Evolutionary conservation across 352 stramenopile genomes (phyloP).

Genomic region (Blastocystis sp.): DNA sequence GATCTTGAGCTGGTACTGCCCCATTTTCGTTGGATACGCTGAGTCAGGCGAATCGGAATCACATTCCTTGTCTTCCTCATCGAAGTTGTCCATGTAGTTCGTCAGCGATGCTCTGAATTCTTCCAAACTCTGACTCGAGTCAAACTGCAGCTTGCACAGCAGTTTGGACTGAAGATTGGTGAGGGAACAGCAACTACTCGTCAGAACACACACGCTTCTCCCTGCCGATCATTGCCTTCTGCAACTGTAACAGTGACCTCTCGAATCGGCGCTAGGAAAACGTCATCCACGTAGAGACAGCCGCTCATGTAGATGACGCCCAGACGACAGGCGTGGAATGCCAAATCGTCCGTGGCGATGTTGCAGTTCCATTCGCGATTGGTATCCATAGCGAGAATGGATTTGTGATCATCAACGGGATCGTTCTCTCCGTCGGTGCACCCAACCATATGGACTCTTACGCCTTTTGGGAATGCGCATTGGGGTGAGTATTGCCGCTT

Average conservation of each 20-base stretch:
- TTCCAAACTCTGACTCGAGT: not conserved
- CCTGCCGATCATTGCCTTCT: not conserved
- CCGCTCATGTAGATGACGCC: slow-evolving; percentile 54
- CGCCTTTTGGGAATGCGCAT: too few species aligned
- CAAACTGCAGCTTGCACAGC: slow-evolving; percentile 9
- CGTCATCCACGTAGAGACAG: slow-evolving; percentile 12
- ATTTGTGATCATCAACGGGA: not conserved
- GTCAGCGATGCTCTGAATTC: not conserved
- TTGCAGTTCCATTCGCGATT: slow-evolving; percentile 42
- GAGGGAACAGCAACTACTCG: not conserved
- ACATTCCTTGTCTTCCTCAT: not conserved
- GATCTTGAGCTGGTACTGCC: slow-evolving; percentile 34
- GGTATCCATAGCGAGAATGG: slow-evolving; percentile 32
- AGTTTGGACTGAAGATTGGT: not conserved
- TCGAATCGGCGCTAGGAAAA: not conserved
- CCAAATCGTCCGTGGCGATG: slow-evolving; percentile 36
- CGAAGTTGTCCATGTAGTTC: not conserved
- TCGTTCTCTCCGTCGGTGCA: too few species aligned
- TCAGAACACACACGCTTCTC: not conserved
- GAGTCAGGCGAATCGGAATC: not conserved
- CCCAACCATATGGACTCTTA: too few species aligned
- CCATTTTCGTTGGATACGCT: not conserved
- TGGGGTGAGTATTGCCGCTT: not conserved
- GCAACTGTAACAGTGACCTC: not conserved
- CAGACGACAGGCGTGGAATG: not conserved